Evolutionary conservation across 2,329 filamentous ascomycete genomes (phyloP).

Genomic region (Diaporthe sp.): DNA sequence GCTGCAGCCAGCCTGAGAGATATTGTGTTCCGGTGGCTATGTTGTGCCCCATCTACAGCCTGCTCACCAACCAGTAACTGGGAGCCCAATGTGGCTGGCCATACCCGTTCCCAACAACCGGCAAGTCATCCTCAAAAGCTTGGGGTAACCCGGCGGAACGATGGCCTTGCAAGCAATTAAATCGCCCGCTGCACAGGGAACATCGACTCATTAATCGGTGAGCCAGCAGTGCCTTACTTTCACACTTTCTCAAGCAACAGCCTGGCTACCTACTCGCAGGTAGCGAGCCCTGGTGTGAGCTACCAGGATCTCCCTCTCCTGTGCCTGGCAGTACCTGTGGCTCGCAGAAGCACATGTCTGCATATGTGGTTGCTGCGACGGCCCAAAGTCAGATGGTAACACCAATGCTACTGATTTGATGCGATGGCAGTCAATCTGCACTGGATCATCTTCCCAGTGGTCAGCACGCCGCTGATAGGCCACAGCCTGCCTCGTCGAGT

Average conservation of each 20-base stretch:
- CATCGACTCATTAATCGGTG: background rate
- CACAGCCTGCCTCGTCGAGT: background rate
- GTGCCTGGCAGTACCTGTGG: background rate
- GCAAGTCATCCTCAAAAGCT: background rate
- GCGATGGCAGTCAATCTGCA: background rate
- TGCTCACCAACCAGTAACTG: background rate
- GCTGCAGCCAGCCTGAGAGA: constrained; percentile 17
- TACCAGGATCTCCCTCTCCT: background rate
- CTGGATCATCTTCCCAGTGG: background rate
- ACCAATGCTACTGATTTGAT: background rate
- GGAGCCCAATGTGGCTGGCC: background rate
- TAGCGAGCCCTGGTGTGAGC: background rate
- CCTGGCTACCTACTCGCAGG: background rate
- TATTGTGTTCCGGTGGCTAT: background rate
- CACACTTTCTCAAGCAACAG: background rate
- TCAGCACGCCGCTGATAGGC: background rate
- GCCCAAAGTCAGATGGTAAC: background rate
- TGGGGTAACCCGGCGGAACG: background rate
- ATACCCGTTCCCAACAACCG: background rate
- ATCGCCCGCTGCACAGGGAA: background rate
- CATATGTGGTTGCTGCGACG: background rate
- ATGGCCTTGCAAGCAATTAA: background rate
- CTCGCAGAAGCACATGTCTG: background rate
- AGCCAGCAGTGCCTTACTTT: background rate
- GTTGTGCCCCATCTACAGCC: background rate